Evolutionary conservation across 768 basidiomycete genomes (phyloP).

Genomic region (Lentinula aciculospora): DNA sequence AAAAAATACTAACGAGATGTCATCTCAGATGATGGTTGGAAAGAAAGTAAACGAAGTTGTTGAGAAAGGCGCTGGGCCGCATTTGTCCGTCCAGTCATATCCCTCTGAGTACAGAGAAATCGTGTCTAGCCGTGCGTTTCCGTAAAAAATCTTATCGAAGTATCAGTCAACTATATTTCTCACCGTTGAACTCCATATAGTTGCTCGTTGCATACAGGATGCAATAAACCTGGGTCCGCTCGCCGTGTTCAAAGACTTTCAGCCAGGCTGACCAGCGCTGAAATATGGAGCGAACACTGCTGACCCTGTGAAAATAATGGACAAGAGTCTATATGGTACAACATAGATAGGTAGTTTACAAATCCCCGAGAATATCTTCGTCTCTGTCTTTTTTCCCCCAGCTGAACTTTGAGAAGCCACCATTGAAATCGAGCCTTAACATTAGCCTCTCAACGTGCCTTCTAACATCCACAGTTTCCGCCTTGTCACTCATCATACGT

Average conservation of each 20-base stretch:
- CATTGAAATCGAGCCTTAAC: conserved; percentile 82
- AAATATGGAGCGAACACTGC: background rate
- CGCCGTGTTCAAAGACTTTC: background rate
- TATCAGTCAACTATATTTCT: background rate
- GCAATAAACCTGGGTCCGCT: background rate
- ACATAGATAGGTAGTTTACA: background rate
- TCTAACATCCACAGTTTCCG: conserved; percentile 57
- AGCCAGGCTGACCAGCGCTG: background rate
- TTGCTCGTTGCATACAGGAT: conserved; percentile 3
- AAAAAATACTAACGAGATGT: conserved; percentile 39
- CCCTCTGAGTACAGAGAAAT: background rate
- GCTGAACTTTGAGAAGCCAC: conserved; percentile 54
- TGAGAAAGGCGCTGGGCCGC: conserved; percentile 52
- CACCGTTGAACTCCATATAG: conserved; percentile 1
- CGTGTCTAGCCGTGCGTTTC: background rate
- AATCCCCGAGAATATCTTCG: conserved; percentile 32
- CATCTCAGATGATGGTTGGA: conserved; percentile 37
- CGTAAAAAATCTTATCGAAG: background rate
- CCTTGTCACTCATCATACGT: conserved; percentile 45
- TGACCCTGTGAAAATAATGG: background rate
- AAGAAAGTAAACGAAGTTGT: conserved; percentile 55
- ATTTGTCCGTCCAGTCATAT: conserved; percentile 23
- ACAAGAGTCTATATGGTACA: background rate
- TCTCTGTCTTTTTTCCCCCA: conserved; percentile 18
- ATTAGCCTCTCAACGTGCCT: conserved; percentile 80